phyloP scores from a whole-genome alignment of 2,329 filamentous ascomycete species.

The Neonectria magnoliae region DNA sequence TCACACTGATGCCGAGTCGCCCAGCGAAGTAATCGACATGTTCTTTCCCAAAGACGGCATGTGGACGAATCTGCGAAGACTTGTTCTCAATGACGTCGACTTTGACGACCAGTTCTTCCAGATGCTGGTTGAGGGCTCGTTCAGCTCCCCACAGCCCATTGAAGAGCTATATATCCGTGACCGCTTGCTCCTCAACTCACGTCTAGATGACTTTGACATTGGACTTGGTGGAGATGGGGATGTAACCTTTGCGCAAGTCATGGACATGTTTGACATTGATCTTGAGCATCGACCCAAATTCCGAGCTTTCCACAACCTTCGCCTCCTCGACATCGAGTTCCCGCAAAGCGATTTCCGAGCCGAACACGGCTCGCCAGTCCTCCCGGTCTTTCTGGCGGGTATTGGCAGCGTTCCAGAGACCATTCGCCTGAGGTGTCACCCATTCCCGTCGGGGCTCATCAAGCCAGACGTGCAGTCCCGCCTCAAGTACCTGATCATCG shows the following conservation, averaged over 20 bases:
- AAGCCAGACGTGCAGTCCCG: not conserved
- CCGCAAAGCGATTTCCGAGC: not conserved
- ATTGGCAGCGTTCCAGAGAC: constrained; percentile 8
- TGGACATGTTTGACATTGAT: not conserved
- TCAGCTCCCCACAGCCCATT: not conserved
- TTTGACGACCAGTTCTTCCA: constrained; percentile 13
- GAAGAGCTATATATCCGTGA: constrained; percentile 11
- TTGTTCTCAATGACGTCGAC: constrained; percentile 10
- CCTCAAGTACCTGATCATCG: constrained; percentile 5
- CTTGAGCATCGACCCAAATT: not conserved
- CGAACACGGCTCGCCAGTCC: not conserved
- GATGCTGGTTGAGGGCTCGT: not conserved
- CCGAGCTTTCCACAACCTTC: constrained; percentile 3
- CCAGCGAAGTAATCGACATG: not conserved
- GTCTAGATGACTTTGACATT: not conserved
- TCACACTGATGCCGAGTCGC: not conserved
- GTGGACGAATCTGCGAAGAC: not conserved
- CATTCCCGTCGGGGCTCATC: constrained; percentile 3
- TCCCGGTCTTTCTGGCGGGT: not conserved
- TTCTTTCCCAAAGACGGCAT: not conserved
- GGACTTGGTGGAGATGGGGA: not conserved
- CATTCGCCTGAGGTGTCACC: constrained; percentile 1
- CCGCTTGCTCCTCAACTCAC: not conserved
- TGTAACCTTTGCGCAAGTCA: not conserved
- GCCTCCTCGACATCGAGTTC: constrained; percentile 10